A percentile compares a stretch with the other conserved stretches of the same genome.
phyloP scores from a whole-genome alignment of 805 yeast species.

The Cyberlindnera galapagoensis region DNA sequence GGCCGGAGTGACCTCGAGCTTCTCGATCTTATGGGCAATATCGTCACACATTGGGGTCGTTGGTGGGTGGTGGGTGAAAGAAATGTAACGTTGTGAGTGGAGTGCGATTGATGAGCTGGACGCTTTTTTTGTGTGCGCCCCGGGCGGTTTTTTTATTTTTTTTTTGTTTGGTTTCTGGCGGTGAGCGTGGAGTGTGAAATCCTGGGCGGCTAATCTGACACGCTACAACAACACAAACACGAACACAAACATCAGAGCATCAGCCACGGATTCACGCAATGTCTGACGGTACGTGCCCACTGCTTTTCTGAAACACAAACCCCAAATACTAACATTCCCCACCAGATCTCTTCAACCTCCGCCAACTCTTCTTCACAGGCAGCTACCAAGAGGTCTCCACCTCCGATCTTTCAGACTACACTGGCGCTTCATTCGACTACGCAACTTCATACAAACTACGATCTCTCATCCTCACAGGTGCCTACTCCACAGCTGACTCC shows the following conservation, averaged over 20 bases:
- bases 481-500: conserved; percentile 16
- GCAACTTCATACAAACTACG: conserved; percentile 29
- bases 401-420: conserved; percentile 32
- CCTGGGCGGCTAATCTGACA: too few species aligned
- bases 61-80: too few species aligned
- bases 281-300: conserved; percentile 12
- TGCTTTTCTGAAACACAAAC: conserved; percentile 1
- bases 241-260: not conserved
- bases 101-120: too few species aligned
- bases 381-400: conserved; percentile 41
- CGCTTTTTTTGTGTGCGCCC: too few species aligned
- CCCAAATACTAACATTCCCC: too few species aligned
- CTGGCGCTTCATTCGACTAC: conserved; percentile 26
- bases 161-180: too few species aligned
- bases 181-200: too few species aligned
- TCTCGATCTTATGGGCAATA: conserved; percentile 1
- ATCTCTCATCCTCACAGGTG: conserved; percentile 26
- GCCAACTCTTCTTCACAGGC: conserved; percentile 57
- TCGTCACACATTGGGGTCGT: too few species aligned
- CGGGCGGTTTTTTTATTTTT: too few species aligned
- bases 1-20: conserved; percentile 13
- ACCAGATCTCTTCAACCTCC: conserved; percentile 46
- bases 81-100: too few species aligned
- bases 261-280: too few species aligned
- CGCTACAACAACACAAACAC: too few species aligned